Evolutionary conservation across 1,139 yeast genomes (phyloP).

Genomic region (Fermentozyma sake): DNA sequence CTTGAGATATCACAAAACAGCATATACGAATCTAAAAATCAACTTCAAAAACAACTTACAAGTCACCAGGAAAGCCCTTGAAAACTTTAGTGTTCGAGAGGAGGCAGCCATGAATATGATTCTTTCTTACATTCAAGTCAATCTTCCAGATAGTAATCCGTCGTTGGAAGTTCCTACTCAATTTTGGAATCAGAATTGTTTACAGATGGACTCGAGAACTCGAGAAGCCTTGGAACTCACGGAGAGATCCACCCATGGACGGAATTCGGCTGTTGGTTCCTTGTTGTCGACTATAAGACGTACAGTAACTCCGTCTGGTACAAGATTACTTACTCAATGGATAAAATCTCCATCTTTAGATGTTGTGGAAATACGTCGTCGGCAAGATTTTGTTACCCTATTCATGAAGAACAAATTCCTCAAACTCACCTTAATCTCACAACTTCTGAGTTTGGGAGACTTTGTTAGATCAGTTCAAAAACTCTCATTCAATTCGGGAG

Average conservation of each 20-base stretch:
- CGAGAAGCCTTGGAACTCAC: slow-evolving; percentile 74
- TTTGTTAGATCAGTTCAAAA: slow-evolving; percentile 36
- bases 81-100: slow-evolving; percentile 46
- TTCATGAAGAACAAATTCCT: slow-evolving; percentile 42
- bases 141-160: slow-evolving; percentile 38
- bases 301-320: slow-evolving; percentile 79
- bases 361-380: slow-evolving; percentile 43
- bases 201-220: slow-evolving; percentile 83
- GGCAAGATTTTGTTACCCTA: slow-evolving; percentile 61
- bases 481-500: slow-evolving; percentile 34
- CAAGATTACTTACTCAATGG: slow-evolving; percentile 77
- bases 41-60: slow-evolving; percentile 44
- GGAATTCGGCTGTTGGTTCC: slow-evolving; percentile 63
- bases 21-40: slow-evolving; percentile 27
- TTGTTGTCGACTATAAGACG: slow-evolving; percentile 61
- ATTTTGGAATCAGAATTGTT: slow-evolving; percentile 42
- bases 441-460: slow-evolving; percentile 31
- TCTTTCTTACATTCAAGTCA: slow-evolving; percentile 35
- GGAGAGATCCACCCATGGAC: slow-evolving; percentile 47
- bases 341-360: slow-evolving; percentile 73
- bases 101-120: slow-evolving; percentile 43
- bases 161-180: slow-evolving; percentile 34
- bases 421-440: slow-evolving; percentile 22
- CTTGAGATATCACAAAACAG: slow-evolving; percentile 46
- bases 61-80: slow-evolving; percentile 52